Base-by-base conservation (phyloP, 495 filamentous ascomycete genomes). In the Aspergillus biplanus region DNA sequence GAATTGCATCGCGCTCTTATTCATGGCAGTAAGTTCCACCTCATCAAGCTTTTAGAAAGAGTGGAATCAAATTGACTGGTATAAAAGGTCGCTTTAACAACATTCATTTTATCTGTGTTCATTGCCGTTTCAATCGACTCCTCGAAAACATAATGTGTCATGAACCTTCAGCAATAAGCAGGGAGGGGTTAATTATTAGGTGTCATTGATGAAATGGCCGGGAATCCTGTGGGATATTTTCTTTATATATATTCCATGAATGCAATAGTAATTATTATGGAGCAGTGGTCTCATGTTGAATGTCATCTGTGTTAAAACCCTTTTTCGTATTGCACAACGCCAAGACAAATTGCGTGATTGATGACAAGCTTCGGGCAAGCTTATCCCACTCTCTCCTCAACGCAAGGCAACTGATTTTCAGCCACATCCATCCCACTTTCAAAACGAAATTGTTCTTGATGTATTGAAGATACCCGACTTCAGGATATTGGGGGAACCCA, bases 21-120 rank as follows among this genome's bases (percentile, higher is more conserved):
- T 85, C 16, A 73, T 82, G 46, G 15, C 76, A 52, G 86, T 89
- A 62, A 78, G 86, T 79, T 18, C 12, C 16, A 11, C n/a, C 35
- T 18, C 9, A 9, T 1, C 15, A 3, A 16, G 12, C 54, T 49
- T 49, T 33, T 9, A 31, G 12, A 11, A 5, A 18, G 16, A 47
- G 34, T 4, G 18, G 33, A 18, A 12, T 7, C 11, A 34, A 21
- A 15, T 39, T 15, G n/a, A 52, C 13, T 18, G 39, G 31, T 27
- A 7, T 15, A 33, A 52, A 9, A 16, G 75, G 62, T 76, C 9
- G 62, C 68, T 39, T 18, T 75, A 42, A 60, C 48, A 33, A 73
- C 73, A 0, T 66, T 79, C n/a, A 46, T 72, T 4, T 47, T 79
- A 32, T 69, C 73, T 3, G 55, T 78, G 33, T 68, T 62, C 3